These are phyloP conservation scores for Fusarium solani-melongenae DNA, from an alignment of 2,329 filamentous ascomycete genomes.

Conservation along the genomic window DNA sequence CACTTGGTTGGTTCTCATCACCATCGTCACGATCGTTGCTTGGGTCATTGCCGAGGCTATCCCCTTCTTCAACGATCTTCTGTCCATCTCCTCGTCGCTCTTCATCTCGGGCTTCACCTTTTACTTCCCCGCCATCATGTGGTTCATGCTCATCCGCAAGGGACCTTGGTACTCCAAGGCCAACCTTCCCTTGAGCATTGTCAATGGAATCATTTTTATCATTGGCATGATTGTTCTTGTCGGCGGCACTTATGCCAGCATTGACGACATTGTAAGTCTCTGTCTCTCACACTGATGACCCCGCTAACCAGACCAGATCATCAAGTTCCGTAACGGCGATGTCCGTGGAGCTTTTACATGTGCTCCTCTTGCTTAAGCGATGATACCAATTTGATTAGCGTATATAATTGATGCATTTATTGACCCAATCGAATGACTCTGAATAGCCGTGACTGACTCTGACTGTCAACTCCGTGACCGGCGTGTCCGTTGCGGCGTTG, in stretches of 20 bases:
- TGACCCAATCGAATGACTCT: no score
- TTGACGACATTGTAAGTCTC: constrained; percentile 46
- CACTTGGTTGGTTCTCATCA: constrained; percentile 69
- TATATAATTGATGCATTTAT: constrained; percentile 20
- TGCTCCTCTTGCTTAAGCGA: constrained; percentile 41
- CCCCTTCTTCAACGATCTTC: constrained; percentile 76
- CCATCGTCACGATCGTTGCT: constrained; percentile 69
- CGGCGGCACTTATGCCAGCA: constrained; percentile 48
- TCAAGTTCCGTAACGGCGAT: constrained; percentile 41
- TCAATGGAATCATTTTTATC: constrained; percentile 43
- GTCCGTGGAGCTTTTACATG: constrained; percentile 46
- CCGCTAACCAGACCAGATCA: constrained; percentile 34
- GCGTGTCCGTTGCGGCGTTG: background rate
- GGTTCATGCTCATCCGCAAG: constrained; percentile 53
- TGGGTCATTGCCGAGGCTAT: constrained; percentile 80
- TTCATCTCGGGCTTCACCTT: constrained; percentile 61
- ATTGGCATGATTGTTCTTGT: constrained; percentile 48
- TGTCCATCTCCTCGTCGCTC: constrained; percentile 64
- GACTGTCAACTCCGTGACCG: background rate
- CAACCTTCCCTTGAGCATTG: constrained; percentile 42
- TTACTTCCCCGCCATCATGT: constrained; percentile 56
- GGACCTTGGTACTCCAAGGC: constrained; percentile 45
- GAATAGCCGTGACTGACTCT: no score
- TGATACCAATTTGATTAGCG: constrained; percentile 21
- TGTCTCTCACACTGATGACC: background rate